Evolutionary conservation across 73 alveolate genomes (phyloP), one percentile per base, ranked within the genome.

Genomic region (Urostyla sp.): DNA sequence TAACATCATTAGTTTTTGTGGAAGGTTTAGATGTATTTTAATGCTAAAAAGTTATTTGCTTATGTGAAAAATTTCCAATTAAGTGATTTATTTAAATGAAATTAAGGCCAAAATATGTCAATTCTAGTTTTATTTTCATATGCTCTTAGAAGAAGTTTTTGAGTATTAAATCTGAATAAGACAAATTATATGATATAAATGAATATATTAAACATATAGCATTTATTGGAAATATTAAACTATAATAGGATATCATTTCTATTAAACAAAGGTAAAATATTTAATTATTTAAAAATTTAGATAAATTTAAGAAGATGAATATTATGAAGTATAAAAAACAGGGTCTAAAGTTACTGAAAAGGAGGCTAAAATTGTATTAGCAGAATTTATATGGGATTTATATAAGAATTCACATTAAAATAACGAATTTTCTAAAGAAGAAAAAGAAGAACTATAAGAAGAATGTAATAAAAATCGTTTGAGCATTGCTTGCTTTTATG

Each of bases 1-100:
- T 90, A 24, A 94, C 94, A 37, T 86, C 96, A 30, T 60, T 77
- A 74, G 94, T 88, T 4, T 63, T 90, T 37, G 96, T 86, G 73
- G 96, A 90, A 63, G 96, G 96, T 0, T 46, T 90, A 4, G 96
- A 90, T 90, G 76, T 90, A 38, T 87, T 88, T 44, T 67, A 74
- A 34, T 90, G 96, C 51, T 86, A 87, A 45, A 32, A 79, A 44
- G 84, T 91, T 27, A 38, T 91, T 45, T 78, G 88, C 50, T 84
- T 63, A 57, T 72, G 76, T 67, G 94, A 91, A 58, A 61, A 88
- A 18, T 36, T 74, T 0, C 87, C 60, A 44, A 77, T 86, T 24
- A 91, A 91, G 53, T 53, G 69, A 58, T 91, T 76, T 67, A 76
- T 87, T 48, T 85, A 91, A 59, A 91, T 89, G 43, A 80, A 84